Evolutionary conservation across 1,284 basidiomycete genomes (phyloP).

Genomic region (Naganishia albida): DNA sequence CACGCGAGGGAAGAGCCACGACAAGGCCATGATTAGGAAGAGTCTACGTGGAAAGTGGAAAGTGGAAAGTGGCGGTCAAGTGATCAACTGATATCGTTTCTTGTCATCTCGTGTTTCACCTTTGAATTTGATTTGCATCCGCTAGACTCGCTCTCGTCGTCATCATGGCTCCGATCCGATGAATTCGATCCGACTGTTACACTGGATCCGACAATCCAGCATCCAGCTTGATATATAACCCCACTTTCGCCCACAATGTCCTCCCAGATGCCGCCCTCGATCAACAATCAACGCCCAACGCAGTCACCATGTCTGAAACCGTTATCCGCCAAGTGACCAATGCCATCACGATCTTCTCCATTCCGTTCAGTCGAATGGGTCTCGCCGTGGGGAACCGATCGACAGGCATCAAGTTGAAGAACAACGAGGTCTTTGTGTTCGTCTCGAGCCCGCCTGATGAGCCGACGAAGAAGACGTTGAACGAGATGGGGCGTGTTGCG

Average conservation of each 20-base stretch:
- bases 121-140: too few species aligned
- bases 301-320: constrained; percentile 44
- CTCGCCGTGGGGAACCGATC: constrained; percentile 77
- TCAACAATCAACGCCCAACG: too few species aligned
- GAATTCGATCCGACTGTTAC: too few species aligned
- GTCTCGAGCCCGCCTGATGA: constrained; percentile 77
- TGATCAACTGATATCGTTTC: too few species aligned
- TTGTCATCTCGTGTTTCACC: too few species aligned
- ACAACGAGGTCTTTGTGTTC: constrained; percentile 77
- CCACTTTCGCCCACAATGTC: too few species aligned
- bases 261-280: too few species aligned
- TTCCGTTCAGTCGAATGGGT: constrained; percentile 54
- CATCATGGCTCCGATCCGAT: too few species aligned
- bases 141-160: too few species aligned
- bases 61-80: too few species aligned
- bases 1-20: constrained; percentile 22
- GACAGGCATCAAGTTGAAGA: constrained; percentile 73
- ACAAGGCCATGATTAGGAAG: constrained; percentile 9
- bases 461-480: constrained; percentile 70
- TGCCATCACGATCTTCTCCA: constrained; percentile 52
- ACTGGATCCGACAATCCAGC: too few species aligned
- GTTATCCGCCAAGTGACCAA: constrained; percentile 51
- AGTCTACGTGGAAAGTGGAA: neutral
- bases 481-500: constrained; percentile 75
- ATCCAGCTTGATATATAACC: too few species aligned